Evolutionary conservation across 1,284 basidiomycete species (phyloP).

Genomic region (Lignosus rhinocerotis): DNA sequence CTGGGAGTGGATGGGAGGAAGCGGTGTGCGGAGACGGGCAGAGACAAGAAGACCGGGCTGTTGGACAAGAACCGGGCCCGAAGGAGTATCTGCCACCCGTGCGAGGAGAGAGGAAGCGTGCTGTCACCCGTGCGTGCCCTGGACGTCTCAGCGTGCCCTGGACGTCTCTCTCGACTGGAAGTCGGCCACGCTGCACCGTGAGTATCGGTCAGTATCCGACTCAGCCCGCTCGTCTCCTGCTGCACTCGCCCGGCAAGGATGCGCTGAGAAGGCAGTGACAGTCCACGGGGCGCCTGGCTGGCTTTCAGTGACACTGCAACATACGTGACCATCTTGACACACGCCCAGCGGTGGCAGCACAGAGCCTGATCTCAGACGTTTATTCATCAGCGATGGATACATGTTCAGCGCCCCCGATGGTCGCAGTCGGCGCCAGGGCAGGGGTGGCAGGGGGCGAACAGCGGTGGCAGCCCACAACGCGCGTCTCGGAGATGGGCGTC

Average conservation of each 20-base stretch:
- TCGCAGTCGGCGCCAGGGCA: too few species aligned
- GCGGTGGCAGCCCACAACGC: too few species aligned
- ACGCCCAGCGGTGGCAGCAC: too few species aligned
- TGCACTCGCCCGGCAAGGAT: neutral
- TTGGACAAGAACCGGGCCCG: conserved; percentile 24
- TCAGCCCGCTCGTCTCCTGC: too few species aligned
- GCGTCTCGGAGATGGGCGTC: conserved; percentile 3
- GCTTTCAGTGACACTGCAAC: conserved; percentile 21
- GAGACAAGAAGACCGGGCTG: conserved; percentile 22
- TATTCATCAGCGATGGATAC: neutral
- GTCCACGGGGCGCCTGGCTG: conserved; percentile 5
- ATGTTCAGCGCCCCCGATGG: neutral
- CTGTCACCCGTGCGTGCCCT: neutral
- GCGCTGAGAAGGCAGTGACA: neutral
- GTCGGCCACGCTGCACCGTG: conserved; percentile 18
- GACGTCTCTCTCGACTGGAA: conserved; percentile 5
- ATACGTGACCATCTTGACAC: conserved; percentile 25
- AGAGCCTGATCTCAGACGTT: conserved; percentile 7
- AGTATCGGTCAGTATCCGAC: too few species aligned
- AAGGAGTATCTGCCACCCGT: conserved; percentile 24
- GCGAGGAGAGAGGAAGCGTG: conserved; percentile 12
- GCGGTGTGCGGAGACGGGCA: conserved; percentile 19
- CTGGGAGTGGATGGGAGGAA: conserved; percentile 18
- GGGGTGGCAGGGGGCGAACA: neutral
- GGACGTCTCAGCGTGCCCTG: conserved; percentile 1